Evolutionary conservation across 192 early-diverging fungal species (phyloP).

Genomic region (Backusella parvicylindrica): DNA sequence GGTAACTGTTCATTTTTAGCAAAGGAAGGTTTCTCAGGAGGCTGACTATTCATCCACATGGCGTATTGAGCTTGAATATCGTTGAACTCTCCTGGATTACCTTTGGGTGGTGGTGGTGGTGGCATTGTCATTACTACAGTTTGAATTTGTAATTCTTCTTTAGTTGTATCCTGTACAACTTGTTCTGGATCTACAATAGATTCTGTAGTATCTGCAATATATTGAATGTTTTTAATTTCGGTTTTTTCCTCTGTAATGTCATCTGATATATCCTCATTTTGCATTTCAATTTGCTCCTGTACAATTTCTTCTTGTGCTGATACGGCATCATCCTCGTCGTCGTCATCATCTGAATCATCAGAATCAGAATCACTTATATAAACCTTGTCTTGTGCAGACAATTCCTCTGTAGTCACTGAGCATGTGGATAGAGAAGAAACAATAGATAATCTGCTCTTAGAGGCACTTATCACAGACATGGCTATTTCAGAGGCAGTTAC

Average conservation of each 20-base stretch:
- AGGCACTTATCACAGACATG: not conserved
- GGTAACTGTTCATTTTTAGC: not conserved
- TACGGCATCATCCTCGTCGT: not conserved
- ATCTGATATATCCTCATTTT: not conserved
- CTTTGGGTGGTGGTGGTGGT: not conserved
- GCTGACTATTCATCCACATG: constrained; percentile 24
- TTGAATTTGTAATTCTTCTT: not conserved
- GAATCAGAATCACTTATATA: not conserved
- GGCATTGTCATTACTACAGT: not conserved
- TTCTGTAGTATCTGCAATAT: not conserved
- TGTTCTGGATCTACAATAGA: not conserved
- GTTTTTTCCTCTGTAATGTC: not conserved
- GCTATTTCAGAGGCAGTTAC: not conserved
- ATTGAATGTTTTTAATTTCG: not conserved
- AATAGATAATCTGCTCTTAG: constrained; percentile 5
- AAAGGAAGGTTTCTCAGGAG: not conserved
- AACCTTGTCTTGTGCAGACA: not conserved
- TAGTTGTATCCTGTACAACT: not conserved
- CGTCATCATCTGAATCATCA: not conserved
- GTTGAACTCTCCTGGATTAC: not conserved
- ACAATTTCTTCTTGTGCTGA: not conserved
- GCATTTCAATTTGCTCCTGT: not conserved
- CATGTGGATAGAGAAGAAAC: constrained; percentile 12
- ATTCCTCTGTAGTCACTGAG: not conserved
- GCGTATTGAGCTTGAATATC: constrained; percentile 26